These are phyloP conservation scores for Phytophthora citrophthora DNA, from an alignment of 352 stramenopile species.

Conservation along the genomic window DNA sequence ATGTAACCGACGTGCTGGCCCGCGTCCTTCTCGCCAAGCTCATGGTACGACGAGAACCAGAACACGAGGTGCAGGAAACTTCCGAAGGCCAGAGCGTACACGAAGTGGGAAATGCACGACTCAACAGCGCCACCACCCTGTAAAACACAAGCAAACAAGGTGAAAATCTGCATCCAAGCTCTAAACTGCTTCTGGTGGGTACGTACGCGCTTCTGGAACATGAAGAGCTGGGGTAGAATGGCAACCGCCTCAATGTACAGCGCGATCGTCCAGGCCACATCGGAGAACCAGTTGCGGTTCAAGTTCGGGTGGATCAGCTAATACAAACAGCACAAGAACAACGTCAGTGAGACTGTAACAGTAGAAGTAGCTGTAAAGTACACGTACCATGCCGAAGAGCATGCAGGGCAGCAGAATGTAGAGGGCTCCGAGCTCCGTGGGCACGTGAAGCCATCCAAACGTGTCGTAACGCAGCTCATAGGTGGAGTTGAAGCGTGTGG, in stretches of 20 bases:
- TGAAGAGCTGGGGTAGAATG: constrained; percentile 98
- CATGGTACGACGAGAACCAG: constrained; percentile 99
- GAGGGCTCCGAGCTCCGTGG: constrained; percentile 81
- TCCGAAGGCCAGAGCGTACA: constrained; percentile 95
- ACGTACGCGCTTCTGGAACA: constrained; percentile 97
- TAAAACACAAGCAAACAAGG: neutral
- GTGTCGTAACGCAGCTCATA: constrained; percentile 97
- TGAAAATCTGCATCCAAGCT: constrained; percentile 5
- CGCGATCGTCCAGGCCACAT: constrained; percentile 97
- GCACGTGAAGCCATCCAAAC: constrained; percentile 93
- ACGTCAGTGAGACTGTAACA: constrained; percentile 1
- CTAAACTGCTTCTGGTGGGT: neutral
- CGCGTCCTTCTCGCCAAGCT: constrained; percentile 94
- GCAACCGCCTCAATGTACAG: constrained; percentile 97
- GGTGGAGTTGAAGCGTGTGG: constrained; percentile 93
- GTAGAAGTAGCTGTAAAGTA: neutral
- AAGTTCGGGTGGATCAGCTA: constrained; percentile 96
- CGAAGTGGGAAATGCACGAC: constrained; percentile 97
- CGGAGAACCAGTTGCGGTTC: constrained; percentile 97
- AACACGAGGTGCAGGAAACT: constrained; percentile 98
- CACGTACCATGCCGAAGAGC: constrained; percentile 82
- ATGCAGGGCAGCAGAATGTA: constrained; percentile 90
- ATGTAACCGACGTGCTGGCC: constrained; percentile 93
- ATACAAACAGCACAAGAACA: neutral
- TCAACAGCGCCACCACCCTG: constrained; percentile 94